Base-by-base conservation (phyloP, 441 rosid genomes). In the Arabidopsis lyrata region DNA sequence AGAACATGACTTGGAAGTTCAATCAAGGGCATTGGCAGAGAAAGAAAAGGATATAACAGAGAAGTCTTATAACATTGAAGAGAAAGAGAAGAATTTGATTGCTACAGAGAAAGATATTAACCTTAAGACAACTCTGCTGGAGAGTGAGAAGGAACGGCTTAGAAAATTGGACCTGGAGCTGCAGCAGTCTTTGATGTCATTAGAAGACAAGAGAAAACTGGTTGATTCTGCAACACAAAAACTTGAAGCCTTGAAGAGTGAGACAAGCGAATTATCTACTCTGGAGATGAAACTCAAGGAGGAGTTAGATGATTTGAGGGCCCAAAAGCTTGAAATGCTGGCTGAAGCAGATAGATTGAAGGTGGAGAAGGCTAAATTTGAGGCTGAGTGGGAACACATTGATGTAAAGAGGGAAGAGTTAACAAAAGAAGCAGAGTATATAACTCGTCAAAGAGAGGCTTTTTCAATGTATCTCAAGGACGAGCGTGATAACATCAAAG, bases 331-430 rank as follows among this genome's bases (percentile, higher is more conserved):
- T 70, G 98, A 95, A 73, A 77, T 92, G 53, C 60, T 85, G 86
- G 84, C 80, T 61, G 96, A 95, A 81, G 98, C 85, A 34, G 97
- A 95, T 73, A 87, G 81, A 75, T 73, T 95, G 78, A 80, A 89
- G 72, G 75, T 64, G 36, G 99, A 95, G 82, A 95, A 95, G 78
- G 88, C 88, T 38, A 87, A 90, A 77, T 92, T 95, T 76, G 99
- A 95, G 83, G 67, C 86, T 65, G 99, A 95, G 79, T 95, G 99
- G 99, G 99, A 95, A 78, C 81, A 83, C 68, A 92, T 95, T 77
- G 99, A 95, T 79, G 97, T 89, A 72, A 95, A 89, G 70, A 85
- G 95, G 77, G 97, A 84, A 77, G 98, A 92, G 78, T 78, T 95
- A 22, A 67, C 70, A 66, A 85, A 80, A 73, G 92, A 92, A 80